phyloP scores from a whole-genome alignment of 306 rosid species.

The Cucumis melo region DNA sequence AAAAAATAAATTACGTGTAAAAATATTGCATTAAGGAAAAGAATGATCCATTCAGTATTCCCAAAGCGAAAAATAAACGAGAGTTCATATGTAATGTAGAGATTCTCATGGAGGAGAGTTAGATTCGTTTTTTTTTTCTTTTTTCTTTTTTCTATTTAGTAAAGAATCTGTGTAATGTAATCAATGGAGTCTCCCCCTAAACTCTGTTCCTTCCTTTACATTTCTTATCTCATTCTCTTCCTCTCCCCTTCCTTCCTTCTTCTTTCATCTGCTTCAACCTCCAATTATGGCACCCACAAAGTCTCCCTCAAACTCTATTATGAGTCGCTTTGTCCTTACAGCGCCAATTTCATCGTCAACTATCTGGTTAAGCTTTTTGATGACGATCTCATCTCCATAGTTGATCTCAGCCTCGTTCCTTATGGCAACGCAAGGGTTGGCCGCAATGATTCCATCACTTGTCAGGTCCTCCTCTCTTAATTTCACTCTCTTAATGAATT shows the following conservation, averaged over 20 bases:
- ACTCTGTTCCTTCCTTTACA: conserved; percentile 7
- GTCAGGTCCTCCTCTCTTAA: conserved; percentile 64
- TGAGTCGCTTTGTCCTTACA: conserved; percentile 74
- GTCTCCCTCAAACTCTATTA: conserved; percentile 60
- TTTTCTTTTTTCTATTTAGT: too few relatives aligned
- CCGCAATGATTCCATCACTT: conserved; percentile 36
- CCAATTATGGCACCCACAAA: conserved; percentile 22
- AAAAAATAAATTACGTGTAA: too few relatives aligned
- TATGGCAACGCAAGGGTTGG: conserved; percentile 72
- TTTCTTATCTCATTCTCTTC: conserved; percentile 11
- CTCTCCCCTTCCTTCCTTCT: background rate
- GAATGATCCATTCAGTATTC: too few relatives aligned
- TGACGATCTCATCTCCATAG: conserved; percentile 33
- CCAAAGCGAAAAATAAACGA: too few relatives aligned
- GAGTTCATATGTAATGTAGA: too few relatives aligned
- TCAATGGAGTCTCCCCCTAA: background rate
- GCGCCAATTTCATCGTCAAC: conserved; percentile 52
- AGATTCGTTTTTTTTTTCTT: too few relatives aligned
- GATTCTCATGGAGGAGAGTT: too few relatives aligned
- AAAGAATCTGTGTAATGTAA: background rate
- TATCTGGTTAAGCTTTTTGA: conserved; percentile 46
- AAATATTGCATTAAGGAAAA: too few relatives aligned
- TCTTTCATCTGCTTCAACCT: conserved; percentile 12
- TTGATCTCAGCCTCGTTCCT: conserved; percentile 71
- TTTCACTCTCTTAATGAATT: conserved; percentile 6